These are phyloP conservation scores for Chloris gayana DNA, from an alignment of 176 grass and related monocot genomes.

Conservation along the genomic window DNA sequence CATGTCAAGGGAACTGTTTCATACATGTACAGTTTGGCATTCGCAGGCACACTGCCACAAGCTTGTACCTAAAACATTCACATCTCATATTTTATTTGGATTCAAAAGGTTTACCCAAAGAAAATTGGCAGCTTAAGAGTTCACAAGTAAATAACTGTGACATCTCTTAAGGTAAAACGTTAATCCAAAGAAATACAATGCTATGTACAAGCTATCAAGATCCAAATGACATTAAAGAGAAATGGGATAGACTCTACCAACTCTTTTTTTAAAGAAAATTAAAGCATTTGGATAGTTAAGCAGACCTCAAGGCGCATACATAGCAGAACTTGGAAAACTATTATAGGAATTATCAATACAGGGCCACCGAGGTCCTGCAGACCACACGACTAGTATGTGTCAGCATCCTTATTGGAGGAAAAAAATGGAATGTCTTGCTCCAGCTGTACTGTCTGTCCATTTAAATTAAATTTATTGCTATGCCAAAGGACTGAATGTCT, in stretches of 20 bases:
- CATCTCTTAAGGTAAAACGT: not conserved
- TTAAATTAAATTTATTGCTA: conserved; percentile 35
- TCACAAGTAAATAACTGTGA: not conserved
- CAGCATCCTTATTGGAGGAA: conserved; percentile 39
- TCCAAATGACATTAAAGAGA: not conserved
- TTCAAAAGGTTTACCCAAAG: not conserved
- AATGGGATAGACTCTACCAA: not conserved
- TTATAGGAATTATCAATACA: conserved; percentile 67
- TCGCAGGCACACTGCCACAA: conserved; percentile 6
- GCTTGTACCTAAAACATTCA: conserved; percentile 16
- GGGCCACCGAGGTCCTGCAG: conserved; percentile 68
- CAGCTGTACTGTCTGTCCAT: conserved; percentile 35
- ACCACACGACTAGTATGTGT: conserved; percentile 43
- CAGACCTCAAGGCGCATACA: conserved; percentile 80
- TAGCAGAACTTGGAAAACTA: conserved; percentile 69
- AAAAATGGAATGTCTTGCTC: conserved; percentile 42
- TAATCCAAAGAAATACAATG: not conserved
- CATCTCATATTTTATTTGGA: not conserved
- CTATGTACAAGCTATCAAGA: conserved; percentile 20
- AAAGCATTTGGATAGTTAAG: conserved; percentile 26
- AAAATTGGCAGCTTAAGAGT: conserved; percentile 17
- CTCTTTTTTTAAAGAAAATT: not conserved
- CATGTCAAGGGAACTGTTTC: not conserved
- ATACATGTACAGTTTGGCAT: not conserved
- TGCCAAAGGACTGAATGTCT: conserved; percentile 47